Evolutionary conservation across 1,284 basidiomycete genomes (phyloP), one percentile per base, ranked within the genome.

Genomic region (Peniophora sp.): DNA sequence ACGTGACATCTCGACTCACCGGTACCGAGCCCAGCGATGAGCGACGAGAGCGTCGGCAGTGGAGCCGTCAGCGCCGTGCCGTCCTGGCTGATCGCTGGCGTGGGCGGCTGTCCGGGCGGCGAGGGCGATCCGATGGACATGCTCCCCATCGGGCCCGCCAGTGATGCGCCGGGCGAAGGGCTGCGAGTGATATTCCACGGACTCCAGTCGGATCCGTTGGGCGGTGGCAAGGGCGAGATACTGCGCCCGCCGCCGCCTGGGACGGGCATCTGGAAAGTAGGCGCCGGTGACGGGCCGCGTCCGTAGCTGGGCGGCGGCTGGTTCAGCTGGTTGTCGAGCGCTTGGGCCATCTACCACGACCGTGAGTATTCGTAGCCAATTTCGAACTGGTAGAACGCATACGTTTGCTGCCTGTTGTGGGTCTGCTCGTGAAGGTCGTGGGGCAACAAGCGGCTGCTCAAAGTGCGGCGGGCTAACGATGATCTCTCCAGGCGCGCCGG

Each of bases 291-390:
- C 11, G 51, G 17, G 34, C 39, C 44, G 32, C 45, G 51, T 44
- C 52, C 42, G 15, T 34, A 24, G 41, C 43, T 44, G 47, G 58
- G 17, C 48, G 56, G 20, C 56, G 64, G 58, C 57, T 55, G 39
- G 52, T 66, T 22, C 55, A 64, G 51, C 43, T 78, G 74, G 46
- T 73, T 69, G 60, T 82, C 81, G 10, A 87, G 67, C 14, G 70
- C 74, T 52, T 74, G 72, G 23, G 81, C 83, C 77, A 87, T 87
- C 84, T 85, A 63, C 15, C n/a, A n/a, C n/a, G n/a, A n/a, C n/a
- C n/a, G n/a, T 24, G 17, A 34, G 45, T 37, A 23, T 48, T 24
- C 27, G 5, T 12, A 32, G 27, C 27, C 27, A 12, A 32, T 32
- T 12, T 32, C 12, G 5, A 32, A 12, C 27, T 17, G 50, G 51